phyloP scores from a whole-genome alignment of 2,329 filamentous ascomycete species.

The Claviceps lovelessii region DNA sequence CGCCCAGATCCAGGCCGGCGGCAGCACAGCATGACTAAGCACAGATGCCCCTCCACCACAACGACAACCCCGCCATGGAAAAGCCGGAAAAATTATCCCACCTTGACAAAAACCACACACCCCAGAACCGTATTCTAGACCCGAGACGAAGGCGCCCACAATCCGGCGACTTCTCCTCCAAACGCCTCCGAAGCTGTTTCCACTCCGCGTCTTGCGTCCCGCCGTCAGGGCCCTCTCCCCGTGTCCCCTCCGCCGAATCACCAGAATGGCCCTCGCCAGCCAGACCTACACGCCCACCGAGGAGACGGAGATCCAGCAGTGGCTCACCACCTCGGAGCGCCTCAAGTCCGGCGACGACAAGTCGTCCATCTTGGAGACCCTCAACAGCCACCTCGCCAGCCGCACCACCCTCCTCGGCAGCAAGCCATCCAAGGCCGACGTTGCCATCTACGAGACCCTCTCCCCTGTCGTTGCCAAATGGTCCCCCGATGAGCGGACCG shows the following conservation, averaged over 20 bases:
- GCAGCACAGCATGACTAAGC: conserved; percentile 1
- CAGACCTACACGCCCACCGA: conserved; percentile 64
- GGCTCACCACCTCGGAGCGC: conserved; percentile 64
- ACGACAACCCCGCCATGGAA: background rate
- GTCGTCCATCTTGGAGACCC: conserved; percentile 54
- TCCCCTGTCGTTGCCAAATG: conserved; percentile 65
- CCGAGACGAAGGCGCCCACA: conserved; percentile 4
- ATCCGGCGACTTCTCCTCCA: conserved; percentile 2
- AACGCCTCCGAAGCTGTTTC: conserved; percentile 26
- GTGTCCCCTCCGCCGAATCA: conserved; percentile 14
- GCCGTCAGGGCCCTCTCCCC: conserved; percentile 22
- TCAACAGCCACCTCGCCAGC: conserved; percentile 77
- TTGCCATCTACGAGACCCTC: conserved; percentile 67
- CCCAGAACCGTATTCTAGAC: background rate
- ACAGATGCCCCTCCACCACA: background rate
- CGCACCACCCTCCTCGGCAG: conserved; percentile 78
- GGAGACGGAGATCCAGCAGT: conserved; percentile 77
- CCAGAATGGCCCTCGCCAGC: conserved; percentile 53
- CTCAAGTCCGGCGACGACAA: conserved; percentile 45
- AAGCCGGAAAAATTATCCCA: background rate
- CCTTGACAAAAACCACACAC: background rate
- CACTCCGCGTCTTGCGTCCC: conserved; percentile 24
- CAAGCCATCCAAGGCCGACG: conserved; percentile 79
- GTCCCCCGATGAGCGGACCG: conserved; percentile 75
- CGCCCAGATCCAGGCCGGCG: too few relatives aligned